These are phyloP conservation scores for Backusella australiensis DNA, from an alignment of 192 early-diverging fungal genomes.

Conservation along the genomic window DNA sequence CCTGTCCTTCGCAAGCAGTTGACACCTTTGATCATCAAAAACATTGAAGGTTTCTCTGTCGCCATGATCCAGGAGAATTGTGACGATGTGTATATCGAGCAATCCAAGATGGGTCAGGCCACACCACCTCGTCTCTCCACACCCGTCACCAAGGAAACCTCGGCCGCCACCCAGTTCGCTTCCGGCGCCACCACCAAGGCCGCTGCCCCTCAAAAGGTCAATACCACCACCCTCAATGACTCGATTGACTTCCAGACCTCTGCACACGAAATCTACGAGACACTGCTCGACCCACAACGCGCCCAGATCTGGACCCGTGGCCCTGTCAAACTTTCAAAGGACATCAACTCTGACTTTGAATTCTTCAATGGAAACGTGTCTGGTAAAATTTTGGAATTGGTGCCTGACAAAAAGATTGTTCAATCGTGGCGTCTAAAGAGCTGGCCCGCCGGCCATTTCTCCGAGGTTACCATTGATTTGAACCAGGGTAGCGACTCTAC, in stretches of 20 bases:
- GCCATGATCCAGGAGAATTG: conserved; percentile 61
- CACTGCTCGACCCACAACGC: conserved; percentile 71
- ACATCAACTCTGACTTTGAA: conserved; percentile 60
- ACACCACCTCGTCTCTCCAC: conserved; percentile 36
- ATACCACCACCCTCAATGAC: conserved; percentile 70
- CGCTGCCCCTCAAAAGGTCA: conserved; percentile 38
- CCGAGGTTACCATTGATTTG: conserved; percentile 75
- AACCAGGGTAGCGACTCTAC: conserved; percentile 70
- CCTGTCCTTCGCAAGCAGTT: conserved; percentile 66
- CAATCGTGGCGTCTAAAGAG: conserved; percentile 82
- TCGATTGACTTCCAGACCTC: conserved; percentile 83
- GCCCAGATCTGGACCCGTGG: conserved; percentile 82
- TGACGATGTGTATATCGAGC: conserved; percentile 83
- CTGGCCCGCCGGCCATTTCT: conserved; percentile 87
- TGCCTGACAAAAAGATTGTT: conserved; percentile 74
- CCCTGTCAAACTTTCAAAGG: conserved; percentile 34
- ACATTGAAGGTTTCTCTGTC: conserved; percentile 59
- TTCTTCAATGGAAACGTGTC: conserved; percentile 89
- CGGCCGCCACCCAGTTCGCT: conserved; percentile 2
- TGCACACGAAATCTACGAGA: conserved; percentile 76
- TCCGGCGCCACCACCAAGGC: conserved; percentile 4
- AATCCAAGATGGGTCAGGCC: conserved; percentile 37
- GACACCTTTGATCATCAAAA: conserved; percentile 55
- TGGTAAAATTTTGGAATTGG: conserved; percentile 75
- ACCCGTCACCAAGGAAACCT: conserved; percentile 16